These are phyloP conservation scores for Trichoderma koningiopsis DNA, from an alignment of 2,329 filamentous ascomycete species.

Conservation along the genomic window DNA sequence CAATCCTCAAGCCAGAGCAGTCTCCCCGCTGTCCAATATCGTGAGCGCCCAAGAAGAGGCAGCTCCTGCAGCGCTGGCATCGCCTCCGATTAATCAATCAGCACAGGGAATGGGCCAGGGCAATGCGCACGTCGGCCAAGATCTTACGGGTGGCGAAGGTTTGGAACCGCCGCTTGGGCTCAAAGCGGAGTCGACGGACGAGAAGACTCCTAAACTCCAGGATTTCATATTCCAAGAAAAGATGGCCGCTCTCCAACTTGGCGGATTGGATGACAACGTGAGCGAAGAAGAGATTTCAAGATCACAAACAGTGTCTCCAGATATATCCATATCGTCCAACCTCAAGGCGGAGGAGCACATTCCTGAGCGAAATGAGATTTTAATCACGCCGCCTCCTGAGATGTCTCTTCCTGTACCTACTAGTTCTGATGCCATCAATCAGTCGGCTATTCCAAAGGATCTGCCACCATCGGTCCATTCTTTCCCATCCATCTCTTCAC, in stretches of 20 bases:
- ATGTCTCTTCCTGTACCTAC: background rate
- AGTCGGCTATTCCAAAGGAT: background rate
- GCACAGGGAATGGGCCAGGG: background rate
- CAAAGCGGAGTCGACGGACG: constrained; percentile 1
- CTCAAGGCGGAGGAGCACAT: constrained; percentile 13
- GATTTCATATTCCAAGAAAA: constrained; percentile 12
- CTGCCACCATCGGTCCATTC: constrained; percentile 17
- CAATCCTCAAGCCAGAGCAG: background rate
- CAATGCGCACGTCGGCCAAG: background rate
- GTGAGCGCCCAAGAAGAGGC: background rate
- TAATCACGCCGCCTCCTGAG: constrained; percentile 14
- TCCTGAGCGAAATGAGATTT: background rate
- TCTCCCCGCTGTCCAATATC: background rate
- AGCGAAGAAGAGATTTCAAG: constrained; percentile 13
- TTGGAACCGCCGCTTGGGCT: constrained; percentile 5
- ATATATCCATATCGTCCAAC: constrained; percentile 23
- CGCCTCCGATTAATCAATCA: background rate
- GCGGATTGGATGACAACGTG: background rate
- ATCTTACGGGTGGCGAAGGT: background rate
- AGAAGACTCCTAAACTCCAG: constrained; percentile 3
- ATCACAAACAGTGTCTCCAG: constrained; percentile 23
- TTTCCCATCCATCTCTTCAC: constrained; percentile 15
- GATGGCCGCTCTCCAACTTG: background rate
- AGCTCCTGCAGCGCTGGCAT: background rate
- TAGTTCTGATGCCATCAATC: background rate